A percentile compares a stretch with the other conserved stretches of the same genome.
Evolutionary conservation across 192 early-diverging fungal genomes (phyloP).

Genomic region (Obelidium mucronatum): DNA sequence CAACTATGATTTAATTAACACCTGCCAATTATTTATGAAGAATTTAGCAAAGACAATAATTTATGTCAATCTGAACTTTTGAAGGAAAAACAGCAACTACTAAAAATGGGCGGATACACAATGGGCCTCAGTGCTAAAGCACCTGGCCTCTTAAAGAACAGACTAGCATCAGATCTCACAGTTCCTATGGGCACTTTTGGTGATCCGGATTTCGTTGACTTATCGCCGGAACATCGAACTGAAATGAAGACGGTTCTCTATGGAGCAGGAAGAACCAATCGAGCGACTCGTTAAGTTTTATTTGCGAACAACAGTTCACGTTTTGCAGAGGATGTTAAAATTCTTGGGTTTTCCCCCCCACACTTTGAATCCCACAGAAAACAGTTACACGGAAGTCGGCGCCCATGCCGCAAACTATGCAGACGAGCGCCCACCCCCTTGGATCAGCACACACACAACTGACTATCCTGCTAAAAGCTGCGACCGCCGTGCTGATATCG

Average conservation of each 20-base stretch:
- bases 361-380: too few species aligned
- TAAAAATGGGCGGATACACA: slow-evolving; percentile 33
- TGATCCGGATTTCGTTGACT: slow-evolving; percentile 1
- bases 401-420: slow-evolving; percentile 18
- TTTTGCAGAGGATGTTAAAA: background rate
- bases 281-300: background rate
- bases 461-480: slow-evolving; percentile 13
- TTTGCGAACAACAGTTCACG: background rate
- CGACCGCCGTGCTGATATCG: background rate
- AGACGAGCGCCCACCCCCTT: slow-evolving; percentile 21
- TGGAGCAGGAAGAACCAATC: slow-evolving; percentile 3
- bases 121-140: slow-evolving; percentile 26
- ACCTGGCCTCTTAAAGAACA: slow-evolving; percentile 18
- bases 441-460: slow-evolving; percentile 3
- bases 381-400: background rate
- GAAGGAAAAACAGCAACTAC: too few species aligned
- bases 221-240: background rate
- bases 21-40: too few species aligned
- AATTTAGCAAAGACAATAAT: too few species aligned
- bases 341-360: background rate
- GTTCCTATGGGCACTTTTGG: slow-evolving; percentile 3
- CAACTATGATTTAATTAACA: background rate
- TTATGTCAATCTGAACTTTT: too few species aligned
- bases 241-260: slow-evolving; percentile 14
- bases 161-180: slow-evolving; percentile 1